Percentiles rank a stretch among this genome's conserved stretches.
Evolutionary conservation across 148 eudicot genomes (phyloP).

Genomic region (Silene conica): DNA sequence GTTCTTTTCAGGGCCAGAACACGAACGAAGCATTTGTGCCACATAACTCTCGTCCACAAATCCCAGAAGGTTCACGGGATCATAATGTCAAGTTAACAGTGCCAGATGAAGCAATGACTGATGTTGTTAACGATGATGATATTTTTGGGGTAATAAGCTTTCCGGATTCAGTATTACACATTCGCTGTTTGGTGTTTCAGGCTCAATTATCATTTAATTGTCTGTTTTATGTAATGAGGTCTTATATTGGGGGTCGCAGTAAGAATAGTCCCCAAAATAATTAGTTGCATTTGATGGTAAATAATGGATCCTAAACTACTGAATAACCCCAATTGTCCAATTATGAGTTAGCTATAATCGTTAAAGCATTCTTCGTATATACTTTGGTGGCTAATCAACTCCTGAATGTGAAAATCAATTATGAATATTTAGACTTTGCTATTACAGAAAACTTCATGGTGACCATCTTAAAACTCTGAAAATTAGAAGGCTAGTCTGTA

Average conservation of each 20-base stretch:
- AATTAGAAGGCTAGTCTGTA: neutral
- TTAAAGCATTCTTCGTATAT: neutral
- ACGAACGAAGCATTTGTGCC: conserved; percentile 22
- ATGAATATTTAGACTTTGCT: neutral
- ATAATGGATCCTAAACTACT: neutral
- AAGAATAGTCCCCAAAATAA: neutral
- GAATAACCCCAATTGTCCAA: neutral
- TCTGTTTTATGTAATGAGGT: neutral
- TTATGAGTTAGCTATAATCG: neutral
- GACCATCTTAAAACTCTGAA: neutral
- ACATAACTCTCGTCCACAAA: conserved; percentile 29
- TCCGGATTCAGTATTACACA: neutral
- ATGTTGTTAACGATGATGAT: conserved; percentile 63
- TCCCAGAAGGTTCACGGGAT: conserved; percentile 26
- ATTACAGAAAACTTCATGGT: neutral
- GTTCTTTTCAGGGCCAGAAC: conserved; percentile 24
- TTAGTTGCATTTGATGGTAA: neutral
- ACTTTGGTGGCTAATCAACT: conserved; percentile 2
- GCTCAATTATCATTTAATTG: neutral
- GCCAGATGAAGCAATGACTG: conserved; percentile 28
- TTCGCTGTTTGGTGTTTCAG: neutral
- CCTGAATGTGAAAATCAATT: neutral
- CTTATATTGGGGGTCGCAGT: neutral
- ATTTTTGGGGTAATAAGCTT: conserved; percentile 64
- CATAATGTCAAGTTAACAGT: conserved; percentile 28